These are phyloP conservation scores for Mollisia scopiformis DNA, from an alignment of 2,329 filamentous ascomycete genomes.

Conservation along the genomic window DNA sequence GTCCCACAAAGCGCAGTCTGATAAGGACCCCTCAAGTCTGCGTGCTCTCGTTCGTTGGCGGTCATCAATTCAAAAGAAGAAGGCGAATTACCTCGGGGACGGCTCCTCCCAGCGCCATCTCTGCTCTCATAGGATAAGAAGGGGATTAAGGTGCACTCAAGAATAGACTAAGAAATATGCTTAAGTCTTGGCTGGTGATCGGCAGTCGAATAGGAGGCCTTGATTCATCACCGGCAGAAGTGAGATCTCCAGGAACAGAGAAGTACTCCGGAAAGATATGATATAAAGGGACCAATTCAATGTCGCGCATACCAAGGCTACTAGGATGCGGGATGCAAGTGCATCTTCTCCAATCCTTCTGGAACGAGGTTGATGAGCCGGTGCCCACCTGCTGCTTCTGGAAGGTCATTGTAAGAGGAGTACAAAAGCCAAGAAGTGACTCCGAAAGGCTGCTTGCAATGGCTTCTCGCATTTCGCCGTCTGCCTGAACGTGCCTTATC, in stretches of 20 bases:
- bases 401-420: neutral
- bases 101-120: constrained; percentile 10
- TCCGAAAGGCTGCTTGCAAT: neutral
- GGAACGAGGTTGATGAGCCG: constrained; percentile 4
- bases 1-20: constrained; percentile 5
- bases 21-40: constrained; percentile 10
- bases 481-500: neutral
- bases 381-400: constrained; percentile 15
- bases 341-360: constrained; percentile 12
- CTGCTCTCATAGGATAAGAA: constrained; percentile 17
- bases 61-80: constrained; percentile 20
- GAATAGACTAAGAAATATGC: constrained; percentile 14
- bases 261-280: constrained; percentile 7
- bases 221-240: constrained; percentile 8
- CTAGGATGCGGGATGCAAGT: neutral
- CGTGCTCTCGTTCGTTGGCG: constrained; percentile 22
- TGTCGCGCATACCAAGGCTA: constrained; percentile 9
- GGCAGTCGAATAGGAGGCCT: constrained; percentile 23
- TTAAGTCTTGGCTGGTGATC: constrained; percentile 19
- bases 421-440: neutral
- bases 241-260: constrained; percentile 21
- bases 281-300: constrained; percentile 14
- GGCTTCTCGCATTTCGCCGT: constrained; percentile 10
- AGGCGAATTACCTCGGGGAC: constrained; percentile 17
- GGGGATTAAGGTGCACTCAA: constrained; percentile 15